These are phyloP conservation scores for Cutaneotrichosporon curvatum DNA, from an alignment of 1,284 basidiomycete species.

Conservation along the genomic window DNA sequence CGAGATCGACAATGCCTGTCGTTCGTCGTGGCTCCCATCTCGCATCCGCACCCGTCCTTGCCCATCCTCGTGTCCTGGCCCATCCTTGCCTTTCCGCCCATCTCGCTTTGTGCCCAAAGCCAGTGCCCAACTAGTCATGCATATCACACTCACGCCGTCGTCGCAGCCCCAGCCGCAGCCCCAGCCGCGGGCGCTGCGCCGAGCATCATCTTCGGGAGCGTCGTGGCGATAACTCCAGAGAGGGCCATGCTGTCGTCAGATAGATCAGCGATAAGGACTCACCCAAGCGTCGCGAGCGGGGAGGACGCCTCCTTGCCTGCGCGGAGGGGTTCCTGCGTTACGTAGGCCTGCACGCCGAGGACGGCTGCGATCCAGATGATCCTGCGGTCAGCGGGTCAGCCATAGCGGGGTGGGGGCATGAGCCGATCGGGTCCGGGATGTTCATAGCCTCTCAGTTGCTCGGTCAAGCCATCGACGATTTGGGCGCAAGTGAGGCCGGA, in stretches of 20 bases:
- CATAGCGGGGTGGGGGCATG: not conserved
- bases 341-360: conserved; percentile 28
- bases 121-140: not conserved
- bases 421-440: not conserved
- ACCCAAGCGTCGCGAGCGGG: conserved; percentile 37
- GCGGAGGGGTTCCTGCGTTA: conserved; percentile 34
- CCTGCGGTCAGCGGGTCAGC: conserved; percentile 20
- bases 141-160: not conserved
- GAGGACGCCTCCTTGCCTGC: conserved; percentile 29
- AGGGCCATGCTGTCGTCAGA: conserved; percentile 30
- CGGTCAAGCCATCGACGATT: not conserved
- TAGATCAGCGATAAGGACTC: conserved; percentile 6
- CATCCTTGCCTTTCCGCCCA: too few species aligned
- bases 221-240: conserved; percentile 33
- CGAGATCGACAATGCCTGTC: too few species aligned
- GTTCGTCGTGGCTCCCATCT: too few species aligned
- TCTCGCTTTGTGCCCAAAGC: too few species aligned
- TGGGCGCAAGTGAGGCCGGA: too few species aligned
- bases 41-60: too few species aligned
- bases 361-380: conserved; percentile 37
- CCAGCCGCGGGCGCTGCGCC: conserved; percentile 15
- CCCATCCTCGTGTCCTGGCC: too few species aligned
- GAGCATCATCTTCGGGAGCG: conserved; percentile 35
- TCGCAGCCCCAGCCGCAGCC: not conserved
- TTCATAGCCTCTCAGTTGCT: not conserved